These are phyloP conservation scores for Berberis thunbergii DNA, from an alignment of 164 flowering plant species.

Conservation along the genomic window DNA sequence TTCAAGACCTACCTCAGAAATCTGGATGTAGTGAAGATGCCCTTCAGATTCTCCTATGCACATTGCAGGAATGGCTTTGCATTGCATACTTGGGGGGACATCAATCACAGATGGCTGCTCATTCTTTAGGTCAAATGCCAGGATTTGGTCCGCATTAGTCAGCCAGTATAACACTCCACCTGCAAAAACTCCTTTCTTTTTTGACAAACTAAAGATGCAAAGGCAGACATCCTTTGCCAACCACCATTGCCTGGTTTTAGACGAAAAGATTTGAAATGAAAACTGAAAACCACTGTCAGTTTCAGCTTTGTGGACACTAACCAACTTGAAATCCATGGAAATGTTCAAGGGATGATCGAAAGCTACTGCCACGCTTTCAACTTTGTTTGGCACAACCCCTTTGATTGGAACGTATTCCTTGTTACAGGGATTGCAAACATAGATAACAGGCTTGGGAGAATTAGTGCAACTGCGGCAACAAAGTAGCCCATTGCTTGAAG, in stretches of 20 bases:
- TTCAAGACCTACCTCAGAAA: background rate
- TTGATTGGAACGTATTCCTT: background rate
- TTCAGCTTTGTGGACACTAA: background rate
- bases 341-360: background rate
- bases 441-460: background rate
- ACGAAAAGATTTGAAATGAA: background rate
- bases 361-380: background rate
- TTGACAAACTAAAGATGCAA: background rate
- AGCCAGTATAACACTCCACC: conserved; percentile 4
- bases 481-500: background rate
- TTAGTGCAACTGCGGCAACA: background rate
- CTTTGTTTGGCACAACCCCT: background rate
- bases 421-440: background rate
- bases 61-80: background rate
- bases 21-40: background rate
- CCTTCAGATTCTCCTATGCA: background rate
- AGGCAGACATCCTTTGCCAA: background rate
- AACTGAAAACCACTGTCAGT: background rate
- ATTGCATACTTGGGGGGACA: background rate
- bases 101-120: background rate
- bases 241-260: background rate
- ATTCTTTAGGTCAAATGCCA: background rate
- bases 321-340: background rate
- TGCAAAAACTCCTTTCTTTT: background rate
- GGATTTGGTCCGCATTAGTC: background rate